Evolutionary conservation across 116 monocot genomes (phyloP).

Genomic region (Dioscorea cayenensis): DNA sequence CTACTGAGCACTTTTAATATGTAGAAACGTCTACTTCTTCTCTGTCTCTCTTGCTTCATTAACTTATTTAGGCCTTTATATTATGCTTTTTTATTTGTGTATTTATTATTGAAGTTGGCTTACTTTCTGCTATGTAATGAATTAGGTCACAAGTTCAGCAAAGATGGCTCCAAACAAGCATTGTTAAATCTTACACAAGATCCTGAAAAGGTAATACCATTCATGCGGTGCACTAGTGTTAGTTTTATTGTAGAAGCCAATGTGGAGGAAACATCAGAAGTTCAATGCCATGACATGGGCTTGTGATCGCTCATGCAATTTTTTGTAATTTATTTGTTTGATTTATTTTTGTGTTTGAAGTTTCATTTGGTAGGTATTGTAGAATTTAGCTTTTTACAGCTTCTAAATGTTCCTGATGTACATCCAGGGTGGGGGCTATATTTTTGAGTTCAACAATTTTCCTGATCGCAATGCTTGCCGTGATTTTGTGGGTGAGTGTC

Average conservation of each 20-base stretch:
- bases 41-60: neutral
- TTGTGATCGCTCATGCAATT: neutral
- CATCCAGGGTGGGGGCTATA: constrained; percentile 72
- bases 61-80: neutral
- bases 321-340: neutral
- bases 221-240: neutral
- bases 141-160: constrained; percentile 89
- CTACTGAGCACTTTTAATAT: too few species aligned
- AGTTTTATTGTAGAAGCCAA: neutral
- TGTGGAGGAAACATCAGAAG: neutral
- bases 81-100: neutral
- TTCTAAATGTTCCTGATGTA: neutral
- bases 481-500: constrained; percentile 83
- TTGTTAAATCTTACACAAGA: constrained; percentile 78
- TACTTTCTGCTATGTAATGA: neutral
- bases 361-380: too few species aligned
- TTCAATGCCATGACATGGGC: neutral
- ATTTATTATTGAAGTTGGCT: neutral
- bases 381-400: too few species aligned
- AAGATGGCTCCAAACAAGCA: constrained; percentile 87
- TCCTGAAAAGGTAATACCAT: constrained; percentile 57
- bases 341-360: neutral
- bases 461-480: constrained; percentile 78
- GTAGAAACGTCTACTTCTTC: neutral
- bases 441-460: constrained; percentile 93